Evolutionary conservation across 768 basidiomycete species (phyloP), one percentile per base, ranked within the genome.

Genomic region (Tricholoma bakamatsutake): DNA sequence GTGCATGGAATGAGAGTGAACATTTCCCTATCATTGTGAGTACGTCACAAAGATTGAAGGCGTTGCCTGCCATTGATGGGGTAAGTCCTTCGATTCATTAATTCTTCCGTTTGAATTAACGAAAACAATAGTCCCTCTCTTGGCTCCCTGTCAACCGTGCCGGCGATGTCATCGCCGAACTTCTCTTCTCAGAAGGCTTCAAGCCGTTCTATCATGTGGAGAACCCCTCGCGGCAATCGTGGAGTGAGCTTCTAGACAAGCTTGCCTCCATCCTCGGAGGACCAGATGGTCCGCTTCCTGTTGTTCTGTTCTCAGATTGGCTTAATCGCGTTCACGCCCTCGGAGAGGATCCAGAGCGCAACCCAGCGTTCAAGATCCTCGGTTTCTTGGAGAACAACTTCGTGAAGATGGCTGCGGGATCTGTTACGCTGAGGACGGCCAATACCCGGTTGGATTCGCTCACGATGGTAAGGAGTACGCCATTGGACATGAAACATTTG

Each of bases 121-220:
- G 17, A 17, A 5, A 24, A 40, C 18, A 46, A 4, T 52, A 72
- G 69, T 71, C 72, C 0, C 60, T 73, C 6, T 73, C 71, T 0
- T 73, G 72, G 71, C 66, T 73, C 50, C 71, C 71, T 8, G 68
- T 69, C 11, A 71, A 73, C 50, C 62, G 69, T 17, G 70, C 70
- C 1, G 67, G 65, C 0, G 60, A 61, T 17, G 61, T 62, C 12
- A 62, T 73, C 40, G 57, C 62, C 5, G 72, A 73, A 28, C 59
- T 72, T 35, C 56, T 71, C 5, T 71, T 72, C 50, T 69, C 70
- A 5, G 57, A 65, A 54, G 57, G 57, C 30, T 70, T 71, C 57
- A 61, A 62, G 28, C 64, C 66, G 3, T 60, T 69, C 27, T 72
- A 71, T 50, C 71, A 72, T 50, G 57, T 74, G 63, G 72, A 74